A percentile compares a stretch with the other conserved stretches of the same genome.
These are phyloP conservation scores for Saccharomyces hybrid DNA, from an alignment of 1,139 yeast genomes.

Conservation along the genomic window DNA sequence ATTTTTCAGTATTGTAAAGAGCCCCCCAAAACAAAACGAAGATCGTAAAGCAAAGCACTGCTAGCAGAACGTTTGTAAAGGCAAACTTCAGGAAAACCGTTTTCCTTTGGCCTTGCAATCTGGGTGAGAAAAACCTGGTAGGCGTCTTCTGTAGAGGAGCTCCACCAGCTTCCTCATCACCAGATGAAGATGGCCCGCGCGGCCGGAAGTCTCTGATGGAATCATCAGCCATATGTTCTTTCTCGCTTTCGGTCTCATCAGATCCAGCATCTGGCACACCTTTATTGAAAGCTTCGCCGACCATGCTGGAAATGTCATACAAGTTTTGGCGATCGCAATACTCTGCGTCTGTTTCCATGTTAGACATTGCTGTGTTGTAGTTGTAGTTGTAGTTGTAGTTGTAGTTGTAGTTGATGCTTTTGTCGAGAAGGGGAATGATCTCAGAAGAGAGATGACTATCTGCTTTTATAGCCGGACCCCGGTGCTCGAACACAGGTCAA, in stretches of 20 bases:
- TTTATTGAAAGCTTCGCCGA: background rate
- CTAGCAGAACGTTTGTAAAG: constrained; percentile 7
- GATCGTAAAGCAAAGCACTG: constrained; percentile 8
- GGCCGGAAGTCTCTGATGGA: no score
- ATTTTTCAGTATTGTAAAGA: constrained; percentile 8
- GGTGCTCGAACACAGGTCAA: no score
- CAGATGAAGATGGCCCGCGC: no score
- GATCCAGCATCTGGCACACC: background rate
- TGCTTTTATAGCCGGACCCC: no score
- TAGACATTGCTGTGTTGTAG: background rate
- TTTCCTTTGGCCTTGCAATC: constrained; percentile 4
- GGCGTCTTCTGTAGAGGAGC: background rate
- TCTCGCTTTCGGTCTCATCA: no score
- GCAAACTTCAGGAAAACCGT: constrained; percentile 4
- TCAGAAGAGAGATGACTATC: no score
- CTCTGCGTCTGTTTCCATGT: background rate
- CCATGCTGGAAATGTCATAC: background rate
- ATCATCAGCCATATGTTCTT: no score
- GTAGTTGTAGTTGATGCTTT: no score
- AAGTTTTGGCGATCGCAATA: background rate
- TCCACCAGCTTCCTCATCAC: no score
- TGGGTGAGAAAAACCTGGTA: constrained; percentile 7
- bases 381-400: no score
- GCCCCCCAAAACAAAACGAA: constrained; percentile 13
- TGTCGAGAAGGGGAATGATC: no score